Base-by-base conservation (phyloP, 257 asterid genomes). In the Solanum appendiculatum region DNA sequence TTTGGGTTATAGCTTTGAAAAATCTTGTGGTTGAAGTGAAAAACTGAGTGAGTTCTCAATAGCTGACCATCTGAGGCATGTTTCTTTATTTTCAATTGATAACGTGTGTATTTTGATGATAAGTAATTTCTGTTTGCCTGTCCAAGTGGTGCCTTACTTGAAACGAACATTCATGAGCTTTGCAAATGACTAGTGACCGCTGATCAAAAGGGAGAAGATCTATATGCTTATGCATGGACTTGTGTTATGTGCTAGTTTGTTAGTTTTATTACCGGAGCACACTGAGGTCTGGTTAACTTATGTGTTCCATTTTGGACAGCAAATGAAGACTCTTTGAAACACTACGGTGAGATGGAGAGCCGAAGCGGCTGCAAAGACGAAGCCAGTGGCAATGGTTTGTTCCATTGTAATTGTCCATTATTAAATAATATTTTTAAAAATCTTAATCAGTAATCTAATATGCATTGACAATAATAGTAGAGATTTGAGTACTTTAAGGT, bases 371-470 rank as follows among this genome's bases (percentile, higher is more conserved):
- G 56, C 33, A 68, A 90, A 1, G 92, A 91, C 40, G 46, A 86
- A 86, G 23, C 88, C 44, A 91, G 92, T 68, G 94, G 92, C 84
- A 88, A 90, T 85, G 96, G 98, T 96, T 85, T 74, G 93, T 90
- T 77, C 64, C 9, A 18, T 86, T 64, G 86, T 88, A 87, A 54
- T 72, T 63, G 39, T 34, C 81, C 81, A 31, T 60, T 42, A 74
- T 72, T 29, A 83, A 25, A 27, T 29, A 86, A 34, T 44, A 23
- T 25, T 84, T 90, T 85, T 12, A 12, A 68, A n/a, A 68, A 29
- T 42, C 27, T 29, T 23, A 15, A 46, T 33, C 39, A 7, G 63
- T 72, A 48, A 21, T 25, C 15, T 15, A 29, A 81, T 11, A 9
- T 48, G 68, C 20, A 48, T 29, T 81, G 18, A 81, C 44, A 81